These are phyloP conservation scores for Centella asiatica DNA, from an alignment of 129 eudicot species.

Conservation along the genomic window DNA sequence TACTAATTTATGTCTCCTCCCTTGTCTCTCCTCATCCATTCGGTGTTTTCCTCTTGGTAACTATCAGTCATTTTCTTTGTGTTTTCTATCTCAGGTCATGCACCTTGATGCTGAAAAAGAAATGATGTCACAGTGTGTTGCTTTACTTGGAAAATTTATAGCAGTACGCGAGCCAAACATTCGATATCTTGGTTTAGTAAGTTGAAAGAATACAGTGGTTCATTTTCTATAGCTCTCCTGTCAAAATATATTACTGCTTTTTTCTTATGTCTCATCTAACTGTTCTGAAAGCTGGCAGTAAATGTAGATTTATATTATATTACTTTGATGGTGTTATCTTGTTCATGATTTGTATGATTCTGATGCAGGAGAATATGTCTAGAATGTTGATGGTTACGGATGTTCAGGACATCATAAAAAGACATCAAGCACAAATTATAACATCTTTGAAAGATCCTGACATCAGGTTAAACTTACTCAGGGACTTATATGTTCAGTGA, in stretches of 20 bases:
- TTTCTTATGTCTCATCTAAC: background rate
- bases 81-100: no score
- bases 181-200: constrained; percentile 95
- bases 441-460: constrained; percentile 96
- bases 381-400: constrained; percentile 99
- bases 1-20: no score
- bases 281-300: background rate
- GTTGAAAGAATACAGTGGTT: constrained; percentile 15
- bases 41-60: no score
- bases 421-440: constrained; percentile 97
- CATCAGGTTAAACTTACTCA: constrained; percentile 53
- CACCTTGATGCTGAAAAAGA: constrained; percentile 99
- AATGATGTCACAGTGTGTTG: constrained; percentile 99
- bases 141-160: constrained; percentile 93
- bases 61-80: no score
- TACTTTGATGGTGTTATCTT: background rate
- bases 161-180: constrained; percentile 99
- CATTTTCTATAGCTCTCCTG: background rate
- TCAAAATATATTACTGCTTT: background rate
- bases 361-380: constrained; percentile 95
- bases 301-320: background rate
- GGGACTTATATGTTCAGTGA: background rate
- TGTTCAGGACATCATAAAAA: constrained; percentile 88
- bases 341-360: constrained; percentile 2
- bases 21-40: no score